Base-by-base conservation (phyloP, 2,329 filamentous ascomycete genomes). In the Talaromyces rugulosus region DNA sequence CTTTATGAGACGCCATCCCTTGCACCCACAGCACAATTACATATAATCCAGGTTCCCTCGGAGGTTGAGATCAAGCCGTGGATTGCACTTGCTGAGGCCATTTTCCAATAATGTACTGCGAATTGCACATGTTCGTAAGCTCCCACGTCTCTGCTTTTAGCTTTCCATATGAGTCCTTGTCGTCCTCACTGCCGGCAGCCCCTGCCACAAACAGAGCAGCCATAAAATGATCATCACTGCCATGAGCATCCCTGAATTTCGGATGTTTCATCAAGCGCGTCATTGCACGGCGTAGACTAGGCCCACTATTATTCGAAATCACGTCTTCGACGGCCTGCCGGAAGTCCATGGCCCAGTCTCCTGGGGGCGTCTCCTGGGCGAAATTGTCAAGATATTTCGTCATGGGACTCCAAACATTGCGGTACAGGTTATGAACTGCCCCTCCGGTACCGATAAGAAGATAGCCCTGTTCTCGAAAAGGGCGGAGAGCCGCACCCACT, bases 221-320 rank as follows among this genome's bases (percentile, higher is more conserved):
- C 84, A 89, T 89, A 65, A 87, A 89, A 69, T 90, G 87, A 70
- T 90, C 88, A 68, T 90, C 87, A 0, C 87, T 89, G 0, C 80
- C 87, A 74, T 90, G 87, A 0, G 88, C 87, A 66, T 89, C 87
- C 16, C 87, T 75, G 68, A 83, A 90, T 54, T 79, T 77, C 0
- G 87, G 87, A 68, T 89, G 84, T 76, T 89, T 89, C 86, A 89
- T 89, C 66, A 89, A 69, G 33, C 86, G 78, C 2, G 85, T 85
- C 59, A 87, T 78, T 0, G 80, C 82, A 2, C 83, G 77, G 2
- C 85, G 73, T 56, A 89, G 69, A 30, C 73, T 71, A 5, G 85
- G 85, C 0, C 87, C 86, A 1, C 78, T 76, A 51, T 81, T 83
- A 60, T 82, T 80, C 1, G 77, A 75, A 44, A 89, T 77, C 0